phyloP scores from a whole-genome alignment of 139 green algal genomes.

The Coelastrella sp. region DNA sequence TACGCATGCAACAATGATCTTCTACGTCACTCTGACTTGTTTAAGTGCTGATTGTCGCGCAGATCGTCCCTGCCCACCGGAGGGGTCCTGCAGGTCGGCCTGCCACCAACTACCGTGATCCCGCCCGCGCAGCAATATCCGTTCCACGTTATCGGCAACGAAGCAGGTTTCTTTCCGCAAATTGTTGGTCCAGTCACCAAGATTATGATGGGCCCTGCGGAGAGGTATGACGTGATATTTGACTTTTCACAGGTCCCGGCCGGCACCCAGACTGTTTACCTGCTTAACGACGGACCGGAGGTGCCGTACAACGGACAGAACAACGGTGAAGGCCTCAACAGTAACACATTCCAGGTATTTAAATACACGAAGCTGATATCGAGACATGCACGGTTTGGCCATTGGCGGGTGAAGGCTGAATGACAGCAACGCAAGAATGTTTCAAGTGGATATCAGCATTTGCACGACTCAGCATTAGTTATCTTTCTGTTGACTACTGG shows the following conservation, averaged over 20 bases:
- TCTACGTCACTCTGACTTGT: too few species aligned
- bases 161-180: conserved; percentile 34
- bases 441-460: too few species aligned
- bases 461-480: too few species aligned
- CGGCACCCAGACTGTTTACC: neutral
- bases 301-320: neutral
- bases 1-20: too few species aligned
- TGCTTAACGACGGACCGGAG: conserved; percentile 28
- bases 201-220: conserved; percentile 36
- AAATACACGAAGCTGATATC: too few species aligned
- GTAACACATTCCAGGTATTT: neutral
- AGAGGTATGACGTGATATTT: conserved; percentile 40
- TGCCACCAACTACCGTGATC: neutral
- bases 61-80: too few species aligned
- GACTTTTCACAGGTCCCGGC: conserved; percentile 22
- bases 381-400: too few species aligned
- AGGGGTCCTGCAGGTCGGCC: too few species aligned
- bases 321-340: neutral
- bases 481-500: too few species aligned
- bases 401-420: too few species aligned
- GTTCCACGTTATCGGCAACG: conserved; percentile 42
- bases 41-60: too few species aligned
- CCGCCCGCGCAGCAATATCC: neutral
- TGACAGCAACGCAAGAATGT: too few species aligned
- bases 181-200: neutral